Conservation (phyloP, 306 rosid species). For the Amphicarpaea edgeworthii region DNA sequence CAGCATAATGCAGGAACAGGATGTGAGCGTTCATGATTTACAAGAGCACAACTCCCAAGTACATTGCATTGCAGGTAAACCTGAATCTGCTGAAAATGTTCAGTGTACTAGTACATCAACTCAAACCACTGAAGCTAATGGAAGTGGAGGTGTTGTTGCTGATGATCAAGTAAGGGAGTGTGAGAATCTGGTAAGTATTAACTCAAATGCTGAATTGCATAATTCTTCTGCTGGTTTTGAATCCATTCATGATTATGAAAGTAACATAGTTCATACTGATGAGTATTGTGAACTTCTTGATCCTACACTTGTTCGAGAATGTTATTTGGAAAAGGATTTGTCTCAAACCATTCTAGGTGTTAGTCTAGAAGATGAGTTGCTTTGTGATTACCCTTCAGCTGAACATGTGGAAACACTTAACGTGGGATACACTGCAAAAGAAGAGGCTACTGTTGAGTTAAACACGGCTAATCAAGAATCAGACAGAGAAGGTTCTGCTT, state of each 20-base stretch:
- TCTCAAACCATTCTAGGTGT: conserved; percentile 32
- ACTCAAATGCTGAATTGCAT: conserved; percentile 32
- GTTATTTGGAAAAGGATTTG: conserved; percentile 44
- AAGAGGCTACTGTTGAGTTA: conserved; percentile 40
- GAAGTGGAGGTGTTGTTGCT: not conserved
- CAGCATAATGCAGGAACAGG: not conserved
- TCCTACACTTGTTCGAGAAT: conserved; percentile 24
- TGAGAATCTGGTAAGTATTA: conserved; percentile 43
- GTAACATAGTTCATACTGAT: conserved; percentile 34
- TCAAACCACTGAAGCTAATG: conserved; percentile 41
- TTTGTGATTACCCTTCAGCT: conserved; percentile 24
- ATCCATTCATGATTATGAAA: conserved; percentile 37
- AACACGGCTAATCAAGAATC: conserved; percentile 31
- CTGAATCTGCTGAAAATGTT: conserved; percentile 31
- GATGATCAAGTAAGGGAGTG: conserved; percentile 27
- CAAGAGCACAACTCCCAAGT: conserved; percentile 29
- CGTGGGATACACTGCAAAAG: conserved; percentile 2
- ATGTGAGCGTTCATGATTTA: not conserved
- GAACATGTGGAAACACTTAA: conserved; percentile 37
- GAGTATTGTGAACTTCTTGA: conserved; percentile 41
- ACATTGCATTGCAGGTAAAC: conserved; percentile 20
- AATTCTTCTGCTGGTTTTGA: conserved; percentile 46
- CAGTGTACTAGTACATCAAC: conserved; percentile 38
- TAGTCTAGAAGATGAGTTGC: conserved; percentile 33
- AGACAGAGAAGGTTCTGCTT: conserved; percentile 32